Conservation (phyloP, 495 filamentous ascomycete genomes). For the Melanomma pulvis-pyrius region DNA sequence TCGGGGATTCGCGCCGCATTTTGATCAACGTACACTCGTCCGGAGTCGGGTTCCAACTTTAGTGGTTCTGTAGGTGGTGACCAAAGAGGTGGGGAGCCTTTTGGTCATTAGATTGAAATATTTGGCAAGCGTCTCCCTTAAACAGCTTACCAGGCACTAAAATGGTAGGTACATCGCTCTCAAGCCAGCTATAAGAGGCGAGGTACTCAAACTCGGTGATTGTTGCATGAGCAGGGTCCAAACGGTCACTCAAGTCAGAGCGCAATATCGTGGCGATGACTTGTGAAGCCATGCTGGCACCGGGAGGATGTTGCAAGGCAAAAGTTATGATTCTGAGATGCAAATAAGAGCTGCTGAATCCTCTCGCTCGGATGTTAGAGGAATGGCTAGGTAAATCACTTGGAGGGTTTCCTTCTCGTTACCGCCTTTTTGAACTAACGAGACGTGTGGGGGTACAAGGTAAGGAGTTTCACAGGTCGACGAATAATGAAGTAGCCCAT, state of each 20-base stretch:
- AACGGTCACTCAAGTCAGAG: conserved; percentile 14
- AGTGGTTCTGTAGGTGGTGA: conserved; percentile 8
- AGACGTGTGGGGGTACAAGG: too few relatives aligned
- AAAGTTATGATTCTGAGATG: conserved; percentile 11
- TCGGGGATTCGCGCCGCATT: conserved; percentile 2
- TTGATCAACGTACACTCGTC: conserved; percentile 9
- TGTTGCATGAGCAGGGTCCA: conserved; percentile 11
- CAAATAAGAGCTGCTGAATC: conserved; percentile 9
- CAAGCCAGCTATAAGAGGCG: conserved; percentile 12
- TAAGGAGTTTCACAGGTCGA: too few relatives aligned
- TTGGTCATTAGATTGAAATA: conserved; percentile 10
- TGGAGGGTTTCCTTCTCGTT: too few relatives aligned
- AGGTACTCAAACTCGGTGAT: conserved; percentile 12
- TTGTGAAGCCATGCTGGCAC: conserved; percentile 10
- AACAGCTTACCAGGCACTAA: conserved; percentile 3
- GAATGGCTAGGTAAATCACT: too few relatives aligned
- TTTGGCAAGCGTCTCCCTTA: conserved; percentile 3
- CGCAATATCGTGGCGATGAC: conserved; percentile 5
- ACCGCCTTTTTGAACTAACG: too few relatives aligned
- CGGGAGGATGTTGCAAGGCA: conserved; percentile 8
- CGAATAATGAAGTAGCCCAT: too few relatives aligned
- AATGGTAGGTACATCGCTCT: conserved; percentile 7
- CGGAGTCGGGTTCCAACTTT: conserved; percentile 11
- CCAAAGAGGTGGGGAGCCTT: conserved; percentile 12
- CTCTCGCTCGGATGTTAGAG: conserved; percentile 4